Base-by-base conservation (phyloP, 306 rosid genomes). In the Sechiopsis laciniata region DNA sequence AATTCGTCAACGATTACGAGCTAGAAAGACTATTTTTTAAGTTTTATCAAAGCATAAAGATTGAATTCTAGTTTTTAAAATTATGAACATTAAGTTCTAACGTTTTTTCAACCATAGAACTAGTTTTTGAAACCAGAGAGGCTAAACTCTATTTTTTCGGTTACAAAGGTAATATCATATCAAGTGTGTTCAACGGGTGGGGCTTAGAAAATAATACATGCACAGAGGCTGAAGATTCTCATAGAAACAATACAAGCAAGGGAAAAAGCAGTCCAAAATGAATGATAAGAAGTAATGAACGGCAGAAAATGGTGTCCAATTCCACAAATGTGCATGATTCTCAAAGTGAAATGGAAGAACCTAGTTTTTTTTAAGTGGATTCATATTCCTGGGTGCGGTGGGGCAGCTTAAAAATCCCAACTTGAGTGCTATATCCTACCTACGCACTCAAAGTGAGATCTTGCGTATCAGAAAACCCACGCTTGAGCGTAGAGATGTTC, bases 371-470 rank as follows among this genome's bases (percentile, higher is more conserved):
- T 15, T 10, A 52, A 24, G 53, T 17, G 60, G 74, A 70, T 70
- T 70, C 74, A 70, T 26, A 70, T 50, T 51, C 60, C 56, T 69
- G 73, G 57, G 73, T 69, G 73, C 57, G 57, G 45, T 69, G 42
- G 57, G 73, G 73, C 26, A 69, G 26, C 58, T 69, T 40, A 55
- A 50, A 70, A 70, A 70, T 70, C 74, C 8, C 26, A 26, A 15
- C 74, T 70, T 70, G 59, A 70, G 74, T 70, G 74, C 74, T 51
- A 70, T 24, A 69, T 24, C 74, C 58, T 69, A 50, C 46, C 74
- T 69, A 50, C 4, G 59, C 74, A 24, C 74, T 51, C 59, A 51
- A 70, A 70, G 48, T 50, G 40, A 70, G 74, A 70, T 70, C 74
- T 70, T 70, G 74, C 45, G 51, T 13, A 69, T 50, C 74, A 69